Evolutionary conservation across 139 green algal genomes (phyloP).

Genomic region (Micractinium sp.): DNA sequence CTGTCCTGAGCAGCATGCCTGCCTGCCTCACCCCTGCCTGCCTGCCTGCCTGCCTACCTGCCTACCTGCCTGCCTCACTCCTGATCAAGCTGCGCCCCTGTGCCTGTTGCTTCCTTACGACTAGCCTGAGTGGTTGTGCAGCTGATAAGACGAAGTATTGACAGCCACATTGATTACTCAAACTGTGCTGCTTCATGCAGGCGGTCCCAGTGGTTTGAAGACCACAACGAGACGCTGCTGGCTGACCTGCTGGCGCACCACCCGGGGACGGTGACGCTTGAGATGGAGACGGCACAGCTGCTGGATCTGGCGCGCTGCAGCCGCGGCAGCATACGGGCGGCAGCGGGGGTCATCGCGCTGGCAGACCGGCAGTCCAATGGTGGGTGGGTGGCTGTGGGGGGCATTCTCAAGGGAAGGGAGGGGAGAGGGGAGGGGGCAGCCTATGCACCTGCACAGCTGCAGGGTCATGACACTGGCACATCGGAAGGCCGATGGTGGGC

Average conservation of each 20-base stretch:
- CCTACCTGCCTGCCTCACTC: neutral
- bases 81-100: no score
- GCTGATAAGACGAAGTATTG: no score
- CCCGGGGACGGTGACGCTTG: slow-evolving; percentile 56
- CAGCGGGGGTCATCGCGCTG: slow-evolving; percentile 68
- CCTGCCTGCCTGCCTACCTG: neutral
- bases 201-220: slow-evolving; percentile 54
- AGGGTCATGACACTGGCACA: no score
- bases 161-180: neutral
- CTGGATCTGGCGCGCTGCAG: slow-evolving; percentile 74
- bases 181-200: neutral
- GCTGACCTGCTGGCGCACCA: slow-evolving; percentile 44
- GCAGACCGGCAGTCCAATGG: slow-evolving; percentile 72
- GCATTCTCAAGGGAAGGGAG: no score
- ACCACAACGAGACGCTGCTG: slow-evolving; percentile 67
- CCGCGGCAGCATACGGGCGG: slow-evolving; percentile 57
- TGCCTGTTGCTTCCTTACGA: no score
- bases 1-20: neutral
- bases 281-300: slow-evolving; percentile 88
- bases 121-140: no score
- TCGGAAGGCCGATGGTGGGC: no score
- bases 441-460: no score
- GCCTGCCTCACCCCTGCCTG: neutral
- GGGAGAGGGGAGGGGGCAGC: no score
- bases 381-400: neutral